Base-by-base conservation (phyloP, 1,139 yeast genomes). In the Lodderomyces metapsilosis region DNA sequence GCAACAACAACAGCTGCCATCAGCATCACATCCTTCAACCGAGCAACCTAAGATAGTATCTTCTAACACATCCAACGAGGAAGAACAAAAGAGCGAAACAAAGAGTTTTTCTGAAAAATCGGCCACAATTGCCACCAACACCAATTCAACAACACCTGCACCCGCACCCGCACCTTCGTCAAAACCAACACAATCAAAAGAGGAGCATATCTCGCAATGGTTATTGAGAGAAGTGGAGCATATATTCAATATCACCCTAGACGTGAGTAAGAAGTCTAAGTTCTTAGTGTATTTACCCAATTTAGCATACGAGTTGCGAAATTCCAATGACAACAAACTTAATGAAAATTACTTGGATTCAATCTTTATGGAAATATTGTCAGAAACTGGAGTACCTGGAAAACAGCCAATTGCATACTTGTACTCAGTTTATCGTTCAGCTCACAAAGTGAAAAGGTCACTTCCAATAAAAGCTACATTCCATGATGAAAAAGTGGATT, bases 321-420 rank as follows among this genome's bases (percentile, higher is more conserved):
- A 57, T 2, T 23, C 48, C 3, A 48, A 51, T 10, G 51, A 57
- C 2, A 51, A 57, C 2, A 44, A 52, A 2, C 53, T 71, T 16
- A 43, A 56, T 4, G 58, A 50, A 22, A 62, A 60, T 17, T 59
- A 59, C 41, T 48, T 71, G 39, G 86, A 82, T 49, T 64, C 74
- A 4, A 62, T 76, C 1, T 71, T 80, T 43, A 71, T 81, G 64
- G 84, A 80, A 47, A 57, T 76, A 16, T 61, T 82, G 36, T 70
- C 82, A 1, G 84, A 80, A 44, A 49, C 60, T 33, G 86, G 86
- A 0, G 59, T 65, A 15, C 50, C 51, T 9, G 68, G 69, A 2
- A 57, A 49, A 36, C 38, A 57, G 27, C 74, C 84, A 2, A 63
- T 79, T 37, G 69, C 64, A 25, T 82, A 77, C 53, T 61, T 82